Percentiles rank a stretch among this genome's conserved stretches.
These are phyloP conservation scores for Tetracentron sinense DNA, from an alignment of 164 flowering plant genomes.

Conservation along the genomic window DNA sequence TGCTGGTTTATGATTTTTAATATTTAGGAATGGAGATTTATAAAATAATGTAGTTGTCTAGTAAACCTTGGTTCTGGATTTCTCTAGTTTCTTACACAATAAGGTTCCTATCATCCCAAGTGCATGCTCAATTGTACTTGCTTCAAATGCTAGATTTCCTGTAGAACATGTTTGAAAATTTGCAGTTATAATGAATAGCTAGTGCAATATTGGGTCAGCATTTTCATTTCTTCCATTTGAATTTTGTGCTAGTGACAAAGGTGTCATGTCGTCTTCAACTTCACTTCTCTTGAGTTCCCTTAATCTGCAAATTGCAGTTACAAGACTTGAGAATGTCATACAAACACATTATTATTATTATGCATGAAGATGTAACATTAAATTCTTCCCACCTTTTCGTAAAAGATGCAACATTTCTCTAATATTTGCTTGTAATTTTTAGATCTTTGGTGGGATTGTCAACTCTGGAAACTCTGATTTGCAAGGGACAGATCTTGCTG, in stretches of 20 bases:
- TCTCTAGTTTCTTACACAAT: background rate
- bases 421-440: constrained; percentile 12
- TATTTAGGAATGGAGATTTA: background rate
- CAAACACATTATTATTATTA: background rate
- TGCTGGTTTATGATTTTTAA: background rate
- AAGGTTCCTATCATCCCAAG: background rate
- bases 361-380: background rate
- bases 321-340: background rate
- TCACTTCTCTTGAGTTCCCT: background rate
- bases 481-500: constrained; percentile 55
- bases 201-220: too few relatives aligned
- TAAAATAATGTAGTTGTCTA: background rate
- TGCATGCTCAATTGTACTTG: background rate
- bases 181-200: background rate
- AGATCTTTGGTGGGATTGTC: constrained; percentile 94
- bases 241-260: background rate
- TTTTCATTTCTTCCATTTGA: background rate
- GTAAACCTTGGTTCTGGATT: background rate
- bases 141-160: background rate
- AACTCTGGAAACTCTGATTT: constrained; percentile 69
- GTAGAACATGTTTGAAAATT: too few relatives aligned
- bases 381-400: background rate
- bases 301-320: background rate
- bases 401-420: background rate
- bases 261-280: background rate